Percentiles rank a stretch among this genome's conserved stretches.
Conservation (phyloP, 441 rosid genomes). For the Cnidoscolus chayamansa region DNA sequence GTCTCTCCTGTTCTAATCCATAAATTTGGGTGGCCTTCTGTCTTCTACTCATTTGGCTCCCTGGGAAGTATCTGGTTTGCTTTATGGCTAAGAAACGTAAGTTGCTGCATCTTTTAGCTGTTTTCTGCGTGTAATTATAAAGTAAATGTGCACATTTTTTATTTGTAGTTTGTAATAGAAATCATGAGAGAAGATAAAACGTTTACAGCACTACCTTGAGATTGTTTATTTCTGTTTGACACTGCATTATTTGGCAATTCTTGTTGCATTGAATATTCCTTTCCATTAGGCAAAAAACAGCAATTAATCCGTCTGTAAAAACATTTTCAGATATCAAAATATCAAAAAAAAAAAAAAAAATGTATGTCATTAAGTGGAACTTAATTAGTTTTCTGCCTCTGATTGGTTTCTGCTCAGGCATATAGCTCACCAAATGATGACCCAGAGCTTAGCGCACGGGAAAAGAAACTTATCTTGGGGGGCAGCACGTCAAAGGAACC, state of each 20-base stretch:
- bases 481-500: slow-evolving; percentile 71
- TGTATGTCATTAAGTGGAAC: slow-evolving; percentile 14
- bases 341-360: background rate
- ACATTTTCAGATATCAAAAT: background rate
- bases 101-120: slow-evolving; percentile 23
- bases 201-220: background rate
- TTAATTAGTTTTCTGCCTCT: slow-evolving; percentile 16
- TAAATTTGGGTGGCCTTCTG: slow-evolving; percentile 95
- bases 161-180: background rate
- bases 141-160: background rate
- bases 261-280: background rate
- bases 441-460: slow-evolving; percentile 62
- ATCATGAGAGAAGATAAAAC: background rate
- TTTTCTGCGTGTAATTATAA: background rate
- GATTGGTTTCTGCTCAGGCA: slow-evolving; percentile 51
- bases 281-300: background rate
- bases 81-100: slow-evolving; percentile 69
- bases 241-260: slow-evolving; percentile 2
- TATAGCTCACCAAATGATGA: slow-evolving; percentile 88
- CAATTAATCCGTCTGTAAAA: background rate
- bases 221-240: background rate
- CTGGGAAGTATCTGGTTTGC: slow-evolving; percentile 93
- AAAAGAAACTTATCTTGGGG: slow-evolving; percentile 61
- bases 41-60: slow-evolving; percentile 90
- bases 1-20: slow-evolving; percentile 80